Base-by-base conservation (phyloP, 768 basidiomycete species). In the Hypholoma sublateritium region DNA sequence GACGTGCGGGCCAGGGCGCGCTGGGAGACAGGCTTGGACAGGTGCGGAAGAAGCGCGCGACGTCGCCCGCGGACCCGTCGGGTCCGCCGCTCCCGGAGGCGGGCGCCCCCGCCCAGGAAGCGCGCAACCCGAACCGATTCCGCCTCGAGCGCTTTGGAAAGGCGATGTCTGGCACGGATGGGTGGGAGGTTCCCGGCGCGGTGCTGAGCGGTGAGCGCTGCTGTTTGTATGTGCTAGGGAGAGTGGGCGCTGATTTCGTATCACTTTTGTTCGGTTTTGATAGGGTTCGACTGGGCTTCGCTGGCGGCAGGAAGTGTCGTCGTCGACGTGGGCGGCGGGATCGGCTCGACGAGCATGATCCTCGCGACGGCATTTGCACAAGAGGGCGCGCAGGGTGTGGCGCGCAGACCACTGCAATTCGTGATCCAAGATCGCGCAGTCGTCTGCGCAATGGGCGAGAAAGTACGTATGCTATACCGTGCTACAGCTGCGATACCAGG, bases 321-420 rank as follows among this genome's bases (percentile, higher is more conserved):
- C 24, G 81, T 89, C 4, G 88, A 89, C 57, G 86, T 89, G 2
- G 88, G 88, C 2, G 88, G 88, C 9, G 88, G 88, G 0, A 86
- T 88, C 32, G 88, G 88, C 17, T 76, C 75, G 14, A 72, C 75
- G 1, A 71, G 69, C 50, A 67, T 78, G 62, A 54, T 72, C 4
- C 65, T 80, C 21, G 71, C 74, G 1, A 70, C 70, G 19, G 71
- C 71, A 4, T 76, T 72, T 59, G 74, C 67, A 12, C 61, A 62
- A 19, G 46, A 62, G 28, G 50, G 73, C 5, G 64, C 61, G 2
- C 61, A 65, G 12, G 60, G 61, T 11, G 58, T 62, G 11, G 56
- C 45, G 4, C 49, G 60, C 25, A 62, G 60, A 7, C 28, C 28
- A 5, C 64, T 83, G 58, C 75, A 75, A 41, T 80, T 88, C 60